These are phyloP conservation scores for Coelastrella sp. DNA, from an alignment of 139 green algal species.

Conservation along the genomic window DNA sequence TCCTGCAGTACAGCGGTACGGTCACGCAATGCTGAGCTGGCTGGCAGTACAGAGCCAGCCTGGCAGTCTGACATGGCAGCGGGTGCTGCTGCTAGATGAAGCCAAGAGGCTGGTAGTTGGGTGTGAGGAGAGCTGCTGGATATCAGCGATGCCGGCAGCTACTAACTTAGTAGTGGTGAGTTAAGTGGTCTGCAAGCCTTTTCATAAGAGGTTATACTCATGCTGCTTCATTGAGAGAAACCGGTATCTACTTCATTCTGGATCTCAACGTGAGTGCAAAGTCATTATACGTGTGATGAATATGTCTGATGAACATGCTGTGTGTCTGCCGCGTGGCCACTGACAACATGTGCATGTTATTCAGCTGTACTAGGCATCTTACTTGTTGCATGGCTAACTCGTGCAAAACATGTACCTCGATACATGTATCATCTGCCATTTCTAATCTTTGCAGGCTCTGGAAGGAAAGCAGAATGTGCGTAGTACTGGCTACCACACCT, in stretches of 20 bases:
- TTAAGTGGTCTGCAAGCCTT: background rate
- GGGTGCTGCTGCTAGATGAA: conserved; percentile 52
- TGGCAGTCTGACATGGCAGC: conserved; percentile 54
- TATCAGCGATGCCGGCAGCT: conserved; percentile 48
- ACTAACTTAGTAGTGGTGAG: conserved; percentile 47
- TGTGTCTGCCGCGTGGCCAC: too few relatives aligned
- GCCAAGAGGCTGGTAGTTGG: conserved; percentile 53
- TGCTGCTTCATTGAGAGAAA: too few relatives aligned
- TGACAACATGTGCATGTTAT: too few relatives aligned
- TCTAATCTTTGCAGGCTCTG: background rate
- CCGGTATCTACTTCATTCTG: too few relatives aligned
- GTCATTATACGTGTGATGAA: too few relatives aligned
- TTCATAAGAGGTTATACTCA: too few relatives aligned
- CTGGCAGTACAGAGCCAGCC: background rate
- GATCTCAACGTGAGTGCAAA: too few relatives aligned
- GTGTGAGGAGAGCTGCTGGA: conserved; percentile 62
- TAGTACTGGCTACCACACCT: conserved; percentile 37
- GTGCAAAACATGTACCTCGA: too few relatives aligned
- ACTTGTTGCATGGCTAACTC: too few relatives aligned
- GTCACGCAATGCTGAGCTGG: conserved; percentile 56
- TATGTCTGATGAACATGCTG: too few relatives aligned
- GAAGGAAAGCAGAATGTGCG: background rate
- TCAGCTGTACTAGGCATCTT: too few relatives aligned
- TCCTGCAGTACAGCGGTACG: conserved; percentile 50
- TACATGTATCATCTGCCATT: background rate